A percentile compares a stretch with the other conserved stretches of the same genome.
phyloP scores from a whole-genome alignment of 352 stramenopile species.

The Globisporangium spiculum region DNA sequence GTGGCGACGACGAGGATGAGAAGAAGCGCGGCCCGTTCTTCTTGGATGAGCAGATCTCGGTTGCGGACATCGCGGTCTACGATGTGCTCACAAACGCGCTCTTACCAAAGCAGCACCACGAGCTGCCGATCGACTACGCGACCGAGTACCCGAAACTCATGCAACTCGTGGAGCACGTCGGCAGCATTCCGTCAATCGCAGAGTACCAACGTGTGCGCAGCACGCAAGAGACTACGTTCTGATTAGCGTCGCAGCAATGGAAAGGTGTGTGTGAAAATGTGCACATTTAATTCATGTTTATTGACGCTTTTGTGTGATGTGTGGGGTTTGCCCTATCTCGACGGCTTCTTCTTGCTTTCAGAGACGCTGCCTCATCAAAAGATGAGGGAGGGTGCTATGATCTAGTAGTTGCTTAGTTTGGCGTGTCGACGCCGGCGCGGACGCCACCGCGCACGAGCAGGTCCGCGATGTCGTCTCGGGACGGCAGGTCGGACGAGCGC shows the following conservation, averaged over 20 bases:
- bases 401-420: constrained; percentile 18
- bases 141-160: constrained; percentile 26
- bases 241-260: neutral
- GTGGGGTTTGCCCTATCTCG: neutral
- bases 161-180: constrained; percentile 6
- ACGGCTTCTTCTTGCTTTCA: neutral
- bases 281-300: constrained; percentile 10
- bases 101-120: constrained; percentile 20
- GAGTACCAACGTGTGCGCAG: constrained; percentile 10
- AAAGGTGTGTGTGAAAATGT: neutral
- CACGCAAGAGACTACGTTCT: constrained; percentile 12
- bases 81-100: constrained; percentile 36
- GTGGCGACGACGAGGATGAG: neutral
- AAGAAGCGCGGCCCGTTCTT: constrained; percentile 24
- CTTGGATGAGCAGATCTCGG: constrained; percentile 28
- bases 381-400: neutral
- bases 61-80: constrained; percentile 39
- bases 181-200: constrained; percentile 14
- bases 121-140: constrained; percentile 30
- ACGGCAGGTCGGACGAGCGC: constrained; percentile 40
- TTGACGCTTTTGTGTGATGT: constrained; percentile 1
- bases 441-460: constrained; percentile 72
- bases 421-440: constrained; percentile 63
- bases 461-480: constrained; percentile 73
- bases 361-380: neutral